Percentiles rank a stretch among this genome's conserved stretches.
These are phyloP conservation scores for Sugiyamaella lignohabitans DNA, from an alignment of 805 yeast genomes.

Conservation along the genomic window DNA sequence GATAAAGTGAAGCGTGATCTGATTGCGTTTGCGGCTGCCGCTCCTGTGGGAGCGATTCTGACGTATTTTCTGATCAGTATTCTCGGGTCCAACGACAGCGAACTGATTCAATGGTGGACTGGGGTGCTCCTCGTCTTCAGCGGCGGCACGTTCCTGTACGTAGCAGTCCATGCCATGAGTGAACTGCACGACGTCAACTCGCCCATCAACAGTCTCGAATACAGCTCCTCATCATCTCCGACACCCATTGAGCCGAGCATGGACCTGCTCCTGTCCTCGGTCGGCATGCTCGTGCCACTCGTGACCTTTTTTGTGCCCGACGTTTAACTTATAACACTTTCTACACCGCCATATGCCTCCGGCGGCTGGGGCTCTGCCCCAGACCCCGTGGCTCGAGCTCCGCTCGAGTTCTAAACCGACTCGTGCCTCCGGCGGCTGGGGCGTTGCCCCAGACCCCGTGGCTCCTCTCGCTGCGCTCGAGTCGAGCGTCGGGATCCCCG, in stretches of 20 bases:
- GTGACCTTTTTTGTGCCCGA: constrained; percentile 30
- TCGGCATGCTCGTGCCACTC: constrained; percentile 31
- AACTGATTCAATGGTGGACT: constrained; percentile 35
- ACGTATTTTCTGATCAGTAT: constrained; percentile 38
- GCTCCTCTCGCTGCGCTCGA: no score
- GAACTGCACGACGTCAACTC: constrained; percentile 26
- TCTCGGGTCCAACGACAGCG: constrained; percentile 17
- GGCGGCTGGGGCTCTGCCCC: constrained; percentile 1
- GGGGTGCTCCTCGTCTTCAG: constrained; percentile 52
- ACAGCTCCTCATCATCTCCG: constrained; percentile 4
- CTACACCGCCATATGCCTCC: constrained; percentile 23
- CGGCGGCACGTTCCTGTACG: constrained; percentile 69
- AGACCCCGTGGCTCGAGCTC: not conserved
- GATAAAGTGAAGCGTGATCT: constrained; percentile 41
- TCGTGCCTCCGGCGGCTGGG: no score
- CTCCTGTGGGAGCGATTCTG: constrained; percentile 54
- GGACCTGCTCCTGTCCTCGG: constrained; percentile 23
- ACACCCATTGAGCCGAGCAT: no score
- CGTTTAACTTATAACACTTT: constrained; percentile 5
- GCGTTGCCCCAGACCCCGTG: no score
- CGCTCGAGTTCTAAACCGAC: not conserved
- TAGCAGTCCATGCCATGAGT: constrained; percentile 58
- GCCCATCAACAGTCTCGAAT: constrained; percentile 3
- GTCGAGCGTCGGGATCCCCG: no score
- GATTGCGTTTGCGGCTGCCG: constrained; percentile 47